phyloP scores from a whole-genome alignment of 805 yeast species.

The Monosporozyma aerobia region DNA sequence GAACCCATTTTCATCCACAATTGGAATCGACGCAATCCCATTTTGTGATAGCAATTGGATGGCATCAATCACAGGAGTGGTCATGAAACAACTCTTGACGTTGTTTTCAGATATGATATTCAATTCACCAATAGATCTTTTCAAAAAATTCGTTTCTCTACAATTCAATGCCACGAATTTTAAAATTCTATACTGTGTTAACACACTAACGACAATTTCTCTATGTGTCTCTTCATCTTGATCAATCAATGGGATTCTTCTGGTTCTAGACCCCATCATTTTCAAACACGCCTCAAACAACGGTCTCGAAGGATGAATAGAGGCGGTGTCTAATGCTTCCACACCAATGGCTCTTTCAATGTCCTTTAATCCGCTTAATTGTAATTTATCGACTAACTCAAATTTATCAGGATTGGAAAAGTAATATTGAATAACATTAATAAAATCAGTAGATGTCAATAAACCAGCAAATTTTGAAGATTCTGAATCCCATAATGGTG shows the following conservation, averaged over 20 bases:
- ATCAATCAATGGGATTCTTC: conserved; percentile 91
- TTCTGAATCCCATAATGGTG: conserved; percentile 92
- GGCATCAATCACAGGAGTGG: conserved; percentile 88
- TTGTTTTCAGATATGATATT: conserved; percentile 48
- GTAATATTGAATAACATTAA: conserved; percentile 90
- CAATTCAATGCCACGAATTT: conserved; percentile 95
- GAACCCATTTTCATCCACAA: conserved; percentile 59
- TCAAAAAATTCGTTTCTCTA: conserved; percentile 79
- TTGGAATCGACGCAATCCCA: conserved; percentile 89
- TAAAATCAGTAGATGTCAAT: conserved; percentile 83
- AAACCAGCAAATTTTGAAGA: conserved; percentile 89
- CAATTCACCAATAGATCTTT: conserved; percentile 65
- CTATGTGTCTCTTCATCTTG: conserved; percentile 86
- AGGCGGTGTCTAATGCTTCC: conserved; percentile 72
- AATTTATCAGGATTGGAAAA: conserved; percentile 81
- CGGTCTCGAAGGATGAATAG: conserved; percentile 84
- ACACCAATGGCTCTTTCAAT: conserved; percentile 84
- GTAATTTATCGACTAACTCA: conserved; percentile 77
- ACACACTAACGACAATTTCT: conserved; percentile 89
- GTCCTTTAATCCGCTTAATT: conserved; percentile 74
- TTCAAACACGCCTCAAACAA: conserved; percentile 87
- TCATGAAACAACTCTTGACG: conserved; percentile 76
- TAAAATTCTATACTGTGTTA: conserved; percentile 91
- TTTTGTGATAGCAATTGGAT: conserved; percentile 69
- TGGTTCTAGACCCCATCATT: conserved; percentile 80